Evolutionary conservation across 306 rosid species (phyloP).

Genomic region (Dalbergia cochinchinensis): DNA sequence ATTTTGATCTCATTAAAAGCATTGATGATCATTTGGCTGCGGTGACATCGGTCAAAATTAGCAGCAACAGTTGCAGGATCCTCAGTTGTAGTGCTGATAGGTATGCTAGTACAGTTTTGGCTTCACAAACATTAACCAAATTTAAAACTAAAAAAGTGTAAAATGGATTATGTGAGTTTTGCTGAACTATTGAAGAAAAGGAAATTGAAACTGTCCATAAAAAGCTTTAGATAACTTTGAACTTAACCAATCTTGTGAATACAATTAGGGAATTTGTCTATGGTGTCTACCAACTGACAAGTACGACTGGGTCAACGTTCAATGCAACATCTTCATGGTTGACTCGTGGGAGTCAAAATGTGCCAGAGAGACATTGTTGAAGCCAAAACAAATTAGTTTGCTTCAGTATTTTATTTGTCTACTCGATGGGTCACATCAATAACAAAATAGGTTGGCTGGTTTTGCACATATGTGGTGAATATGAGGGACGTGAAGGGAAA

Average conservation of each 20-base stretch:
- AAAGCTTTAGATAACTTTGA: conserved; percentile 18
- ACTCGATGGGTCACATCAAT: conserved; percentile 2
- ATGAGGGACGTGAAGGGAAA: no score
- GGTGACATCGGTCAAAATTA: conserved; percentile 70
- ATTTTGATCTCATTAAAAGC: conserved; percentile 68
- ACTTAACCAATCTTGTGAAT: conserved; percentile 6
- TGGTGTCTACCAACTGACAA: conserved; percentile 16
- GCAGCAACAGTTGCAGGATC: conserved; percentile 58
- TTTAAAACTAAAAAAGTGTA: conserved; percentile 20
- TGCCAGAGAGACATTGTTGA: conserved; percentile 19
- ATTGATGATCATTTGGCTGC: conserved; percentile 78
- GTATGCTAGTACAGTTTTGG: conserved; percentile 49
- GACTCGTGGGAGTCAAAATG: conserved; percentile 17
- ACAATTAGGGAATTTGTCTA: conserved; percentile 6
- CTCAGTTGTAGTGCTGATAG: conserved; percentile 84
- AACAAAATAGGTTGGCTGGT: conserved; percentile 30
- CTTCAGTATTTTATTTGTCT: conserved; percentile 33
- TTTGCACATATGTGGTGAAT: background rate
- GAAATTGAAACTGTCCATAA: conserved; percentile 12
- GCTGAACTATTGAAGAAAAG: conserved; percentile 22
- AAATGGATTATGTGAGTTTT: conserved; percentile 25
- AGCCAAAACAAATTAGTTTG: conserved; percentile 7
- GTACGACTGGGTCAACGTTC: conserved; percentile 7
- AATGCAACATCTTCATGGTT: background rate
- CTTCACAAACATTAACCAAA: conserved; percentile 32